A percentile compares a stretch with the other conserved stretches of the same genome.
These are phyloP conservation scores for Jatropha podagrica DNA, from an alignment of 441 rosid species.

Conservation along the genomic window DNA sequence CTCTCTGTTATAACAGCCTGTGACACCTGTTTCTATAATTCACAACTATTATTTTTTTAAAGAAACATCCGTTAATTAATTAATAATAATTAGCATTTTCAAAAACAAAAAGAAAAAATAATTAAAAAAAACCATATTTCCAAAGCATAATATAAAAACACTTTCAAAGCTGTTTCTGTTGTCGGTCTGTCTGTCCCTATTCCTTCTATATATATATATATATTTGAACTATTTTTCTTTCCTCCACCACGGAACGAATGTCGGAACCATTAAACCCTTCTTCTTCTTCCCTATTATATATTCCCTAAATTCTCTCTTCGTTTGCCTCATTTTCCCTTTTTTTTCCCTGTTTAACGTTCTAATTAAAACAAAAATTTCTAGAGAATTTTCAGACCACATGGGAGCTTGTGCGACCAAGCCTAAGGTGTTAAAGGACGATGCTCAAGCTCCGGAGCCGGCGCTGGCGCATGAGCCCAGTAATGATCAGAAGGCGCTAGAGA, in stretches of 20 bases:
- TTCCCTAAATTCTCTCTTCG: conserved; percentile 20
- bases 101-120: background rate
- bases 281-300: background rate
- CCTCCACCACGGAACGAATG: conserved; percentile 30
- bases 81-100: background rate
- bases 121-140: background rate
- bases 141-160: background rate
- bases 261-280: conserved; percentile 26
- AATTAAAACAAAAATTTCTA: background rate
- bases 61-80: background rate
- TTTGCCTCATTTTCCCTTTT: conserved; percentile 14
- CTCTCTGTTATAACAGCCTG: conserved; percentile 18
- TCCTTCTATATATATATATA: background rate
- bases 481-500: conserved; percentile 9
- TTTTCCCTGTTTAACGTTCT: background rate
- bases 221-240: background rate
- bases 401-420: conserved; percentile 77
- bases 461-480: conserved; percentile 16
- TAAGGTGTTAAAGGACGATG: conserved; percentile 51
- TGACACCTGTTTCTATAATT: conserved; percentile 22
- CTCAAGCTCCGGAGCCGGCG: conserved; percentile 28
- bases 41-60: no score
- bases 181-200: conserved; percentile 4
- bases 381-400: conserved; percentile 33
- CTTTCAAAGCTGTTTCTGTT: background rate